Base-by-base conservation (phyloP, 2,329 filamentous ascomycete genomes). In the Dryadomyces sulphureus region DNA sequence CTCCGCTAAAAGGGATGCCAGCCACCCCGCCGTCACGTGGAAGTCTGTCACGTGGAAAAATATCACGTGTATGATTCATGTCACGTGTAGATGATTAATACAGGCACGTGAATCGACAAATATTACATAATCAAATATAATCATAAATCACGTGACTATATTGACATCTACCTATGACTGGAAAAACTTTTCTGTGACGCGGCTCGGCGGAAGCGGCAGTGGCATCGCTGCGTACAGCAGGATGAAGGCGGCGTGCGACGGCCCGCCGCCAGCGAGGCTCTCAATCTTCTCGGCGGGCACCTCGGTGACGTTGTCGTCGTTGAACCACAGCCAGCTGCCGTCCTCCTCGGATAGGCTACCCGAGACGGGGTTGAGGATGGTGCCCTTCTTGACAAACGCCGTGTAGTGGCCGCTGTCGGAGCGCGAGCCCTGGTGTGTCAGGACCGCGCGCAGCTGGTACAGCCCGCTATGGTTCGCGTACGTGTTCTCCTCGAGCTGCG, bases 251-350 rank as follows among this genome's bases (percentile, higher is more conserved):
- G 84, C 88, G 63, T 92, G 85, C 45, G 79, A 83, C 64, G 92
- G 85, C 53, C 88, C 90, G 57, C 93, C 92, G 49, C 92, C 93
- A 43, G 88, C 76, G 44, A 98, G 73, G 4, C 81, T 83, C 60
- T 90, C 84, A 54, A 98, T 93, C 69, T 94, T 92, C 56, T 96
- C 90, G 22, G 77, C 70, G 16, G 86, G 79, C 24, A 98, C 92
- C 67, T 98, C 92, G 14, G 83, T 79, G 30, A 98, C 92, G 68
- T 88, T 93, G 60, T 98, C 90, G 57, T 98, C 92, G 63, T 98
- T 96, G 73, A 98, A 98, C 90, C 92, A 98, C 90, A 92, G 98
- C 92, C 92, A 98, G 57, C 88, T 94, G 54, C 85, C 88, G 59
- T 94, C 87, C 59, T 94, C 87, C 57, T 84, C 79, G 45, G 76